A percentile compares a stretch with the other conserved stretches of the same genome.
phyloP scores from a whole-genome alignment of 163 green algal species.

The Smithsoniella earleae region DNA sequence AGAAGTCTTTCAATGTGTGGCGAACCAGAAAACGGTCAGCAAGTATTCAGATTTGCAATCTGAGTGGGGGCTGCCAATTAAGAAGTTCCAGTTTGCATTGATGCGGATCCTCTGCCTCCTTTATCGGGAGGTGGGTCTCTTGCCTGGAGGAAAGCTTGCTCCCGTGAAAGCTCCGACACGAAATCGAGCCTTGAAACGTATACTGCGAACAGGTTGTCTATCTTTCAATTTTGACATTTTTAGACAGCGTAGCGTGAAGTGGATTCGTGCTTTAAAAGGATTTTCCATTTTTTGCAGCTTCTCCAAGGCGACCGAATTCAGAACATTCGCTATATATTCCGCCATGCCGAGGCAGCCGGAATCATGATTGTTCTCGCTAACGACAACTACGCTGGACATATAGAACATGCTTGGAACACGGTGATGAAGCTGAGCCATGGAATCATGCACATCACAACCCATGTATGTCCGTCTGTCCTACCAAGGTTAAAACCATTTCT shows the following conservation, averaged over 20 bases:
- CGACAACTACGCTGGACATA: slow-evolving; percentile 1
- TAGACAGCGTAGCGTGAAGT: too few relatives aligned
- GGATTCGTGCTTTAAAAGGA: too few relatives aligned
- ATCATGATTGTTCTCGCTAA: slow-evolving; percentile 29
- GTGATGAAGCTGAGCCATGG: neutral
- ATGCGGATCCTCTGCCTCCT: slow-evolving; percentile 19
- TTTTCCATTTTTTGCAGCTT: too few relatives aligned
- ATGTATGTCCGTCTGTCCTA: neutral
- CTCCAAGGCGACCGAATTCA: neutral
- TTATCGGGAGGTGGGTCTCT: neutral
- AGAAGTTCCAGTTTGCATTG: slow-evolving; percentile 13
- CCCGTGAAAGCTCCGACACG: too few relatives aligned
- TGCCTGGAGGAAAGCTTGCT: too few relatives aligned
- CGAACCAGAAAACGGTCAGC: neutral
- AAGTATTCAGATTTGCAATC: neutral
- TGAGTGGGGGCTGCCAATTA: slow-evolving; percentile 8
- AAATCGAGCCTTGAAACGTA: too few relatives aligned
- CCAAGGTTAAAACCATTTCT: neutral
- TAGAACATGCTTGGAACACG: slow-evolving; percentile 26
- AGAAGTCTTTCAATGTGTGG: slow-evolving; percentile 8
- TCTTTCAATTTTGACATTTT: too few relatives aligned
- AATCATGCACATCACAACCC: slow-evolving; percentile 7
- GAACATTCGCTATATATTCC: slow-evolving; percentile 25
- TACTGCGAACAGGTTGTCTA: too few relatives aligned
- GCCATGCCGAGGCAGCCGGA: slow-evolving; percentile 20